These are phyloP conservation scores for Cucumis variabilis DNA, from an alignment of 331 rosid genomes.

Conservation along the genomic window DNA sequence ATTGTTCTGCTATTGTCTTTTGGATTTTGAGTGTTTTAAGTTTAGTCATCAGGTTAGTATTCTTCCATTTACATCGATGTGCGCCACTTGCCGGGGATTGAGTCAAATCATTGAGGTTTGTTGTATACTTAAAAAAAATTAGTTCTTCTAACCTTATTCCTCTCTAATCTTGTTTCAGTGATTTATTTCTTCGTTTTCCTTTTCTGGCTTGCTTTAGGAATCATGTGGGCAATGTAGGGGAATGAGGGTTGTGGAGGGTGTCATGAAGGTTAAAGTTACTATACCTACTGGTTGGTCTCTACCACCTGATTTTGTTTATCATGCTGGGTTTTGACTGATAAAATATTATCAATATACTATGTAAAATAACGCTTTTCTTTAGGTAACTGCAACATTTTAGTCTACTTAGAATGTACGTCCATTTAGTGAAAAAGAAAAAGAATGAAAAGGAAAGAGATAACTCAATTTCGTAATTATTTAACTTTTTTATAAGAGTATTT, in stretches of 20 bases:
- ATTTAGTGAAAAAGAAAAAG: not conserved
- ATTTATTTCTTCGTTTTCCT: conserved; percentile 23
- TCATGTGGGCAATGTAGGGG: conserved; percentile 77
- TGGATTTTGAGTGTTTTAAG: conserved; percentile 19
- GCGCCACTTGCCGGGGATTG: conserved; percentile 85
- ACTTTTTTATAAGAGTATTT: too few species aligned
- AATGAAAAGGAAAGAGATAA: too few species aligned
- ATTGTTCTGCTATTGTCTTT: conserved; percentile 12
- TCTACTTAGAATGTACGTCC: not conserved
- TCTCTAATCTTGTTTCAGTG: not conserved
- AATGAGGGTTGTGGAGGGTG: conserved; percentile 81
- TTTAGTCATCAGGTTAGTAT: conserved; percentile 69
- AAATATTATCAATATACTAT: not conserved
- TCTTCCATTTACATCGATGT: conserved; percentile 93
- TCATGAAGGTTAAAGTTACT: conserved; percentile 78
- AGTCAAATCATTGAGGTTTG: conserved; percentile 79
- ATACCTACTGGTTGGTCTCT: conserved; percentile 82
- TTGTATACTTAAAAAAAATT: conserved; percentile 19
- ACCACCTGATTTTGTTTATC: conserved; percentile 7
- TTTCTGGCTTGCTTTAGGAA: conserved; percentile 61
- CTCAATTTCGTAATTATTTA: not conserved
- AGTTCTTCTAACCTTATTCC: not conserved
- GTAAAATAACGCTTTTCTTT: not conserved
- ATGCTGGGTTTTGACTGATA: not conserved
- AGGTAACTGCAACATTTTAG: conserved; percentile 10